These are phyloP conservation scores for Ilyonectria mors-panacis DNA, from an alignment of 2,329 filamentous ascomycete species.

Conservation along the genomic window DNA sequence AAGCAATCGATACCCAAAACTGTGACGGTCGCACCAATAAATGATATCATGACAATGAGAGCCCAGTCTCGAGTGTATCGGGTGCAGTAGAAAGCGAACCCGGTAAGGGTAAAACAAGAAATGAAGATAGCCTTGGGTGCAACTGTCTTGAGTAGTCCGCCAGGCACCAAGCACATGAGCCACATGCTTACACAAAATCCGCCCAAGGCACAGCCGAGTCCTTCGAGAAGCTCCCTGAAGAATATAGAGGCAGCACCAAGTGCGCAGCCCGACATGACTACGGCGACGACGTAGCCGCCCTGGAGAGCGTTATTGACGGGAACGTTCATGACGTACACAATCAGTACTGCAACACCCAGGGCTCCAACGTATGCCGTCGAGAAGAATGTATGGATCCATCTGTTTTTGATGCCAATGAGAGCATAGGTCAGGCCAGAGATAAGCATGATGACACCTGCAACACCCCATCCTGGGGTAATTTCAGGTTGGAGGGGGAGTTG, in stretches of 20 bases:
- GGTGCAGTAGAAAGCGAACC: conserved; percentile 83
- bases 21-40: conserved; percentile 83
- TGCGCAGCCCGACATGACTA: conserved; percentile 78
- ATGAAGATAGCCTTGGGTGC: conserved; percentile 82
- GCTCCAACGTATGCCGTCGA: conserved; percentile 82
- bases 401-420: conserved; percentile 86
- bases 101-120: conserved; percentile 75
- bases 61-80: conserved; percentile 84
- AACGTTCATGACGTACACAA: conserved; percentile 89
- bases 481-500: conserved; percentile 79
- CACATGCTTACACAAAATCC: conserved; percentile 93
- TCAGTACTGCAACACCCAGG: conserved; percentile 83
- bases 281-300: conserved; percentile 88
- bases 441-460: conserved; percentile 84
- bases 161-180: conserved; percentile 83
- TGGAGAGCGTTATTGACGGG: conserved; percentile 83
- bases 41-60: conserved; percentile 82
- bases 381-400: conserved; percentile 84
- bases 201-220: conserved; percentile 87
- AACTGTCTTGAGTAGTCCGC: conserved; percentile 77
- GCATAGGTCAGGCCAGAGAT: conserved; percentile 78
- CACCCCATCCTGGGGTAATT: conserved; percentile 85
- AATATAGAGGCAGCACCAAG: conserved; percentile 82
- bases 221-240: conserved; percentile 86
- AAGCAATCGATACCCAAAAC: conserved; percentile 93